Evolutionary conservation across 2,329 filamentous ascomycete species (phyloP).

Genomic region (Alternaria sp.): DNA sequence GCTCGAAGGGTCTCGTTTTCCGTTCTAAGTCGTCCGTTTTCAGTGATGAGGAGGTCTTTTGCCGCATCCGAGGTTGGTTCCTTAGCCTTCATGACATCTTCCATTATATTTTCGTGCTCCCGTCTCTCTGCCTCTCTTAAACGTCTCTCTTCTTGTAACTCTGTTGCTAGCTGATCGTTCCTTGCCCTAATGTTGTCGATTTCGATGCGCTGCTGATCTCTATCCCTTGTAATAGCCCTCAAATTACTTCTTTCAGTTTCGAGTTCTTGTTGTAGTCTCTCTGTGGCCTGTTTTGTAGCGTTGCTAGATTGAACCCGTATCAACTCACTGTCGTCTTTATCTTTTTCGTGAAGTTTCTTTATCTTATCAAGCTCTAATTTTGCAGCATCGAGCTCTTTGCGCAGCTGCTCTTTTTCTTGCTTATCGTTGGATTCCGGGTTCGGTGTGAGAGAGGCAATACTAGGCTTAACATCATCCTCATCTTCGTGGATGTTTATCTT

Average conservation of each 20-base stretch:
- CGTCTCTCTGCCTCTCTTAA: background rate
- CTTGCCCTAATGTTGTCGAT: background rate
- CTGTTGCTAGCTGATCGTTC: background rate
- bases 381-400: background rate
- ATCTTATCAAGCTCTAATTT: background rate
- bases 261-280: background rate
- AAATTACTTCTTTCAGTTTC: background rate
- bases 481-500: background rate
- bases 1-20: conserved; percentile 8
- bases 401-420: background rate
- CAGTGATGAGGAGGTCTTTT: background rate
- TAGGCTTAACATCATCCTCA: background rate
- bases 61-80: background rate
- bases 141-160: background rate
- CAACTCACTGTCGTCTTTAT: background rate
- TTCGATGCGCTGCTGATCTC: background rate
- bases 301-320: background rate
- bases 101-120: conserved; percentile 7
- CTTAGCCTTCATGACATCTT: conserved; percentile 2
- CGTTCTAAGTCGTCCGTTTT: conserved; percentile 5
- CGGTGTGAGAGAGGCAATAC: background rate
- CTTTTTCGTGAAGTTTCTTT: background rate
- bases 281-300: background rate
- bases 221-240: background rate
- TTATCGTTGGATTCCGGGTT: background rate